These are phyloP conservation scores for Parathielavia appendiculata DNA, from an alignment of 495 filamentous ascomycete species.

Conservation along the genomic window DNA sequence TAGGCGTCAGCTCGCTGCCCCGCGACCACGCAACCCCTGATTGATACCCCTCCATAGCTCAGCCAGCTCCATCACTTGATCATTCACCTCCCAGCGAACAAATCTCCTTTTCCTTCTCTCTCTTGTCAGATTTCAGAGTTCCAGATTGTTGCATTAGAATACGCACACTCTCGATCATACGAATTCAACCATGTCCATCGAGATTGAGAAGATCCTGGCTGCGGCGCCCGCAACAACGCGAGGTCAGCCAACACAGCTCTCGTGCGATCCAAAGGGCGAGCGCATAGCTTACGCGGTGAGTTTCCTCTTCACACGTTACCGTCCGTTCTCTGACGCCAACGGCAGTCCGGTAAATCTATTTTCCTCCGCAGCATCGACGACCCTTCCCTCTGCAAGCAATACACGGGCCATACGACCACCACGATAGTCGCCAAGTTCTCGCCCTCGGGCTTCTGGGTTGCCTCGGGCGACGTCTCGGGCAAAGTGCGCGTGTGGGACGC, in stretches of 20 bases:
- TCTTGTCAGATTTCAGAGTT: not conserved
- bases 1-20: slow-evolving; percentile 27
- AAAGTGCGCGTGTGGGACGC: slow-evolving; percentile 86
- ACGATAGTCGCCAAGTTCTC: slow-evolving; percentile 93
- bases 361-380: slow-evolving; percentile 91
- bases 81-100: not conserved
- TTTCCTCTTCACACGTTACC: slow-evolving; percentile 7
- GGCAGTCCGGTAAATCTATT: slow-evolving; percentile 88
- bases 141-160: not conserved
- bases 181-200: slow-evolving; percentile 43
- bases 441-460: slow-evolving; percentile 90
- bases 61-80: slow-evolving; percentile 8
- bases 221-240: slow-evolving; percentile 71
- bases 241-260: slow-evolving; percentile 84
- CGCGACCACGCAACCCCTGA: slow-evolving; percentile 26
- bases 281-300: slow-evolving; percentile 89
- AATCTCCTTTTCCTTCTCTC: not conserved
- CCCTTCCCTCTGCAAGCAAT: slow-evolving; percentile 75
- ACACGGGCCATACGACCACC: slow-evolving; percentile 78
- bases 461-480: slow-evolving; percentile 84
- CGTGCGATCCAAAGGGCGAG: slow-evolving; percentile 85
- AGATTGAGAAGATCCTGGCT: slow-evolving; percentile 51
- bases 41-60: slow-evolving; percentile 11
- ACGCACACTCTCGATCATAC: not conserved
- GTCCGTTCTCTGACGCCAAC: not conserved